phyloP scores from a whole-genome alignment of 805 yeast species.

The Zygosaccharomyces bisporus region DNA sequence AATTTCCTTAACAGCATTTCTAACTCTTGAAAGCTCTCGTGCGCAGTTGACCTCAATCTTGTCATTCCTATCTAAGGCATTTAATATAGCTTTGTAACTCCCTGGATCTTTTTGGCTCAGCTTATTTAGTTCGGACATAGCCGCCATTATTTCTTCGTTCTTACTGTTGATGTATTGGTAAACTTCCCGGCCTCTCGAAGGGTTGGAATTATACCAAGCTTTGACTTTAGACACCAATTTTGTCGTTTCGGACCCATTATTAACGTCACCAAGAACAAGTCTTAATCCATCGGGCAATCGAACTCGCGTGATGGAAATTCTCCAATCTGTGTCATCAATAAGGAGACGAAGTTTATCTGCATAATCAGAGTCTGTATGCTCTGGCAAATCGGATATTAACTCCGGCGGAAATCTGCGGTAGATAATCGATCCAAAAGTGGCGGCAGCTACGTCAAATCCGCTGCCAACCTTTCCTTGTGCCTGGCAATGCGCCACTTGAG shows the following conservation, averaged over 20 bases:
- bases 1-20: slow-evolving; percentile 45
- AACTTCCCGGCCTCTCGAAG: slow-evolving; percentile 47
- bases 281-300: slow-evolving; percentile 64
- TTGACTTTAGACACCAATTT: slow-evolving; percentile 75
- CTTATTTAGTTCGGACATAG: slow-evolving; percentile 42
- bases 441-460: slow-evolving; percentile 96
- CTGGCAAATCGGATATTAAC: slow-evolving; percentile 41
- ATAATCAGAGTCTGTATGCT: slow-evolving; percentile 26
- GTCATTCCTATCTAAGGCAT: slow-evolving; percentile 15
- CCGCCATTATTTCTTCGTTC: slow-evolving; percentile 53
- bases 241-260: slow-evolving; percentile 93
- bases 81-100: slow-evolving; percentile 36
- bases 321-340: slow-evolving; percentile 55
- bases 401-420: slow-evolving; percentile 72
- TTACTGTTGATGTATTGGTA: slow-evolving; percentile 55
- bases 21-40: slow-evolving; percentile 36
- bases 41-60: slow-evolving; percentile 12
- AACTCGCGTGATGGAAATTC: slow-evolving; percentile 50
- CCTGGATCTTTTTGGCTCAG: slow-evolving; percentile 34
- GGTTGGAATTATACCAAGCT: slow-evolving; percentile 58
- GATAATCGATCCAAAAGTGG: slow-evolving; percentile 82
- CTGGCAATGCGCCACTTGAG: slow-evolving; percentile 86
- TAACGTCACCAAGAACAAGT: slow-evolving; percentile 88
- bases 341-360: slow-evolving; percentile 34
- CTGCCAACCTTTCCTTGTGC: slow-evolving; percentile 97